phyloP scores from a whole-genome alignment of 768 basidiomycete species.

The Piloderma croceum region DNA sequence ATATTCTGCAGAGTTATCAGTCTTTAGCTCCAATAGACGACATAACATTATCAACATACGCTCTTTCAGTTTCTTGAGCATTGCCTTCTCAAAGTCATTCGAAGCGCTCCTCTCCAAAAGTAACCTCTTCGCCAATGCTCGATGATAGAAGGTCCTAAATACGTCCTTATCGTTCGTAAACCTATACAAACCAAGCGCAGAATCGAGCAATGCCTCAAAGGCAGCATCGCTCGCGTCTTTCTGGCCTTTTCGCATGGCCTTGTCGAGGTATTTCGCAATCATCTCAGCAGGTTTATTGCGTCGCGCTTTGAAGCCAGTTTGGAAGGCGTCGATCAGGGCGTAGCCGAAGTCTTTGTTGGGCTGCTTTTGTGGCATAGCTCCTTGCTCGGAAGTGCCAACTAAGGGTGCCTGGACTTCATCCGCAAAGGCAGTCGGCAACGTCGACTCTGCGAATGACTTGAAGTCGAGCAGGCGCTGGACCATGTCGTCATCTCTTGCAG shows the following conservation, averaged over 20 bases:
- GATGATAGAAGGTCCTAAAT: slow-evolving; percentile 88
- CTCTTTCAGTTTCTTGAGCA: slow-evolving; percentile 83
- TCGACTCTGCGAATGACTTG: slow-evolving; percentile 51
- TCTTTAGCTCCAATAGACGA: slow-evolving; percentile 2
- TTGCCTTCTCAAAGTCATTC: slow-evolving; percentile 78
- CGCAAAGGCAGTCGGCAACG: slow-evolving; percentile 48
- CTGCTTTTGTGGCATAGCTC: background rate
- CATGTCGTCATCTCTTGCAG: slow-evolving; percentile 66
- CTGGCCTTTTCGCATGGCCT: slow-evolving; percentile 83
- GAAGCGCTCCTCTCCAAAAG: slow-evolving; percentile 81
- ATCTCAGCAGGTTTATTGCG: slow-evolving; percentile 82
- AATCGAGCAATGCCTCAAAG: slow-evolving; percentile 60
- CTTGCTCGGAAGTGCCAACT: background rate
- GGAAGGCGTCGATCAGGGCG: slow-evolving; percentile 68
- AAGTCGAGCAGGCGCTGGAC: slow-evolving; percentile 65
- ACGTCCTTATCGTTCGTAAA: slow-evolving; percentile 92
- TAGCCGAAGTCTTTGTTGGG: slow-evolving; percentile 57
- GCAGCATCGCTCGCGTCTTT: slow-evolving; percentile 55
- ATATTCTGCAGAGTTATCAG: slow-evolving; percentile 51
- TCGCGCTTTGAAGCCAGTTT: slow-evolving; percentile 64
- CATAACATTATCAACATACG: slow-evolving; percentile 32
- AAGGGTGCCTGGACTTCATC: slow-evolving; percentile 28
- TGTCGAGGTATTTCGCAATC: slow-evolving; percentile 88
- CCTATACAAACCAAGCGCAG: slow-evolving; percentile 68
- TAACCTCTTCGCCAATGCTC: slow-evolving; percentile 80